Evolutionary conservation across 2,329 filamentous ascomycete species (phyloP), one percentile per base, ranked within the genome.

Genomic region (Colletotrichum shisoi): DNA sequence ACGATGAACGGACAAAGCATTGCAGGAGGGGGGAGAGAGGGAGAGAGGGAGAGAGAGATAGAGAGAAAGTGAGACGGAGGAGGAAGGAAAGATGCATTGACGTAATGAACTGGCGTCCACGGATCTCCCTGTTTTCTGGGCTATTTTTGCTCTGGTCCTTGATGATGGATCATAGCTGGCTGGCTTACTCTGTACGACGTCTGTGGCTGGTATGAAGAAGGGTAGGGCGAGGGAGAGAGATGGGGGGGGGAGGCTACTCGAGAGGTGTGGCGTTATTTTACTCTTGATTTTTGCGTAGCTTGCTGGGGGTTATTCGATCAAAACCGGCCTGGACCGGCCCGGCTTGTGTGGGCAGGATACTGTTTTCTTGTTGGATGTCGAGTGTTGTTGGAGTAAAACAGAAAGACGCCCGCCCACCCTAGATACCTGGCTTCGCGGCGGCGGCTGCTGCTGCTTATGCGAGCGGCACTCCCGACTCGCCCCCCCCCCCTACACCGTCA

Each of bases 21-120:
- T 62, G 34, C 40, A 39, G 49, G 37, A 13, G 31, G 12, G 54
- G 21, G n/a, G n/a, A n/a, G n/a, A n/a, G 9, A 45, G 48, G 53
- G 39, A 44, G 31, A 15, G 17, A 52, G 49, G 24, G 61, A 19
- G 9, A 40, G 45, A 34, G 39, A 34, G n/a, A 12, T 19, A 13
- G 8, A 37, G n/a, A 27, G 37, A n/a, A 34, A 5, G 24, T 27
- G 24, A 27, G 24, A 48, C 13, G 17, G 49, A 46, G 24, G 51
- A 52, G 24, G 9, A 39, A 45, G 19, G 19, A 49, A 42, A 21
- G 39, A 31, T 63, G 59, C 48, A 67, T 67, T 64, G 64, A 67
- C 64, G 61, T 67, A 67, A 64, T 42, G 61, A 67, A 59, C 61
- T 64, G 64, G 64, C 64, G 64, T 67, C 64, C 31, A 64, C 64